phyloP scores from a whole-genome alignment of 2,329 filamentous ascomycete genomes.

The Talaromyces amestolkiae region DNA sequence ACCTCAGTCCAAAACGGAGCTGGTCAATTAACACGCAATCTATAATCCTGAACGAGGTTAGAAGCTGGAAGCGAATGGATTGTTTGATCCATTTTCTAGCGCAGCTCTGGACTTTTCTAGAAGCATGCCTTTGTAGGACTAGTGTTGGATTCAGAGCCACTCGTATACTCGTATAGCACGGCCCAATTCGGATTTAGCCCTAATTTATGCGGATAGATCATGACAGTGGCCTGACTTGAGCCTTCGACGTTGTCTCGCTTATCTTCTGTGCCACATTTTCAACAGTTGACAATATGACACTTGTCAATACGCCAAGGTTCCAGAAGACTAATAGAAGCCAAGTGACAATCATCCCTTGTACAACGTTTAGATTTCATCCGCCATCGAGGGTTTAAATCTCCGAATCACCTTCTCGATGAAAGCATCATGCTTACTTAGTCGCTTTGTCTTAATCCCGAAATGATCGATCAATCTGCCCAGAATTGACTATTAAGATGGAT shows the following conservation, averaged over 20 bases:
- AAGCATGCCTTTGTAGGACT: neutral
- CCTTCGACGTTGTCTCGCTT: neutral
- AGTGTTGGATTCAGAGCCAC: neutral
- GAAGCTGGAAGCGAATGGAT: neutral
- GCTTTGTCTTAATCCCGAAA: neutral
- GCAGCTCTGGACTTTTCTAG: neutral
- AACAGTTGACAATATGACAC: neutral
- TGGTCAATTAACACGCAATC: neutral
- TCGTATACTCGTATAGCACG: neutral
- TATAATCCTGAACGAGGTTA: neutral
- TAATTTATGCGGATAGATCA: neutral
- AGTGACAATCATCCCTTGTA: neutral
- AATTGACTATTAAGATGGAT: neutral
- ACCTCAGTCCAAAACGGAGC: conserved; percentile 1
- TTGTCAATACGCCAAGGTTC: neutral
- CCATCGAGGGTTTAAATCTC: neutral
- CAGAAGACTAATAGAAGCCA: neutral
- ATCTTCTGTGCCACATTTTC: conserved; percentile 8
- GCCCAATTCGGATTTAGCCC: neutral
- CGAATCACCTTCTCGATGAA: neutral
- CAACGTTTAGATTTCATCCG: neutral
- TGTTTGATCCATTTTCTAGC: conserved; percentile 12
- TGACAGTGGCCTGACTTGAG: neutral
- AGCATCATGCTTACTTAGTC: neutral
- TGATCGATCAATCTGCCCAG: neutral